Evolutionary conservation across 2,329 filamentous ascomycete genomes (phyloP).

Genomic region (Thelonectria olida): DNA sequence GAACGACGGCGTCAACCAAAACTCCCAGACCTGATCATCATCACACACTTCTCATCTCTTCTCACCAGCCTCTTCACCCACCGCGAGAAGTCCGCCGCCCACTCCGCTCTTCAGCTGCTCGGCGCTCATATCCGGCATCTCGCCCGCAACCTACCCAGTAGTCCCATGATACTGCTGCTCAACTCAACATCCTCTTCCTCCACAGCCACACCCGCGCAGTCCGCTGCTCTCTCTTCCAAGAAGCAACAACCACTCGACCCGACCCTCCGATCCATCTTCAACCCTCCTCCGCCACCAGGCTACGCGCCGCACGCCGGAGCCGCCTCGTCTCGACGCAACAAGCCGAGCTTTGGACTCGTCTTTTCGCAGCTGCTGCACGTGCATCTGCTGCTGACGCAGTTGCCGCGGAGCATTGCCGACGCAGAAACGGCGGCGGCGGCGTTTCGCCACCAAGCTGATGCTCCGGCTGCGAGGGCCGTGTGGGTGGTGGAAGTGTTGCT

Average conservation of each 20-base stretch:
- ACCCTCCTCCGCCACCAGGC: constrained; percentile 41
- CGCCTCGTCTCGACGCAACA: constrained; percentile 45
- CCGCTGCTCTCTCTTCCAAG: background rate
- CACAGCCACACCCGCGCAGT: background rate
- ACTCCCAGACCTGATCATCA: constrained; percentile 58
- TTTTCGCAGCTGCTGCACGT: constrained; percentile 65
- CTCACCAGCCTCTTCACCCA: constrained; percentile 62
- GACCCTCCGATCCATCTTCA: constrained; percentile 62
- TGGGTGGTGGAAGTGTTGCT: constrained; percentile 62
- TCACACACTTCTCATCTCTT: constrained; percentile 64
- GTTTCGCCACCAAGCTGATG: background rate
- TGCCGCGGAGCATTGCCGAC: constrained; percentile 53
- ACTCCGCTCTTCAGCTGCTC: constrained; percentile 58
- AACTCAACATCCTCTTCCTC: constrained; percentile 55
- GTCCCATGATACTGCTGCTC: constrained; percentile 62
- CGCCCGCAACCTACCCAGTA: constrained; percentile 50
- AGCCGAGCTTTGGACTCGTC: constrained; percentile 62
- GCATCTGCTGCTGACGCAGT: constrained; percentile 60
- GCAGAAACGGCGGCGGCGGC: constrained; percentile 43
- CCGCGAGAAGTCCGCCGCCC: constrained; percentile 57
- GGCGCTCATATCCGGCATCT: constrained; percentile 57
- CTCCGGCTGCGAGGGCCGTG: constrained; percentile 36
- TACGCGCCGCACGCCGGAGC: constrained; percentile 23
- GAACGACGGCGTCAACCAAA: background rate
- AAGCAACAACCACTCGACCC: constrained; percentile 44